Evolutionary conservation across 495 filamentous ascomycete species (phyloP).

Genomic region (Lichenothelia convexa): DNA sequence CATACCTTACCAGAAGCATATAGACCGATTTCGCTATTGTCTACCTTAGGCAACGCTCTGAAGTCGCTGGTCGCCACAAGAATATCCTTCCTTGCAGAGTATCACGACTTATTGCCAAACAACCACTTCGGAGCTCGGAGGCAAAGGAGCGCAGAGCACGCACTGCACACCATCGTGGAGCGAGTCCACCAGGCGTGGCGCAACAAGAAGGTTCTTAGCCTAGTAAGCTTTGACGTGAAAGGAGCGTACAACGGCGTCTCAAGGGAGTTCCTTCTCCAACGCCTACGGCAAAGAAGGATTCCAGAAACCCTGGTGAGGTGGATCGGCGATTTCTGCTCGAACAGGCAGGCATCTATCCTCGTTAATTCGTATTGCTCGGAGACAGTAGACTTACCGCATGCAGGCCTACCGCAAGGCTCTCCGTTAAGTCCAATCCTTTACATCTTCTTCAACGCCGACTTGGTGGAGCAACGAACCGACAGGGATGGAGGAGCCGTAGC

Average conservation of each 20-base stretch:
- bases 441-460: conserved; percentile 19
- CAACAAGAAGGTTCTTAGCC: conserved; percentile 9
- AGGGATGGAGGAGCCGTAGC: conserved; percentile 9
- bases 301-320: conserved; percentile 15
- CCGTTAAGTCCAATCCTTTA: conserved; percentile 16
- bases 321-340: conserved; percentile 18
- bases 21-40: conserved; percentile 12
- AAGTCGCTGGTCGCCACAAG: conserved; percentile 10
- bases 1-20: conserved; percentile 11
- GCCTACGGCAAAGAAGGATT: conserved; percentile 19
- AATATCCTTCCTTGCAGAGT: conserved; percentile 10
- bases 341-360: conserved; percentile 9
- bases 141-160: conserved; percentile 10
- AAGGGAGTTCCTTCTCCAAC: conserved; percentile 18
- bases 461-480: conserved; percentile 7
- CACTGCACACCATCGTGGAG: conserved; percentile 14
- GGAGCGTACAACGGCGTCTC: conserved; percentile 25
- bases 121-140: conserved; percentile 16
- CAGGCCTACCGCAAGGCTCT: conserved; percentile 16
- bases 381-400: conserved; percentile 3
- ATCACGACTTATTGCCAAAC: conserved; percentile 8
- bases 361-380: conserved; percentile 9
- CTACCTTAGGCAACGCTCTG: conserved; percentile 11
- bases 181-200: conserved; percentile 17
- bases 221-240: conserved; percentile 27